Evolutionary conservation across 2,329 filamentous ascomycete species (phyloP).

Genomic region (Aureobasidium namibiae): DNA sequence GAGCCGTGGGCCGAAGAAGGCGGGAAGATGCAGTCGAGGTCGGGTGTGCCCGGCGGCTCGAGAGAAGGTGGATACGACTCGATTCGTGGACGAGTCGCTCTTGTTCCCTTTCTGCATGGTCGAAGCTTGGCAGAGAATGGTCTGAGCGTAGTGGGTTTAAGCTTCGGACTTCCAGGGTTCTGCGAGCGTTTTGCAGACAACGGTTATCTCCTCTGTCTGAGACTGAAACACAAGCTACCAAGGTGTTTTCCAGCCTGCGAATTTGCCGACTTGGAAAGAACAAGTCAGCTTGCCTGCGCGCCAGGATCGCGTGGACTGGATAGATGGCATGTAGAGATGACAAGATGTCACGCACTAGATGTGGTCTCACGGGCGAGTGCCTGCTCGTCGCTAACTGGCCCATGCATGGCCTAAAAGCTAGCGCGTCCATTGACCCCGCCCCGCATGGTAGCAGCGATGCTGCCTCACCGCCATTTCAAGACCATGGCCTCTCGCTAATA

Average conservation of each 20-base stretch:
- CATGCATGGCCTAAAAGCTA: conserved; percentile 6
- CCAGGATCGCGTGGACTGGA: background rate
- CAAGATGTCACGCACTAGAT: conserved; percentile 1
- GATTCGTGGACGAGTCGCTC: conserved; percentile 7
- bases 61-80: background rate
- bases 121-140: background rate
- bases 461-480: conserved; percentile 15
- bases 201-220: conserved; percentile 11
- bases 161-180: background rate
- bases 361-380: background rate
- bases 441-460: conserved; percentile 17
- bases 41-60: background rate
- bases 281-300: background rate
- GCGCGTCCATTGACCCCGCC: conserved; percentile 7
- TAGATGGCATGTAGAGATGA: background rate
- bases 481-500: conserved; percentile 2
- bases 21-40: conserved; percentile 1
- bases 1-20: background rate
- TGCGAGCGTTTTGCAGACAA: conserved; percentile 3
- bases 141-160: background rate
- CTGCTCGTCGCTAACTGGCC: background rate
- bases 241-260: background rate
- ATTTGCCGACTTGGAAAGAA: background rate
- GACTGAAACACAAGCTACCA: conserved; percentile 7
- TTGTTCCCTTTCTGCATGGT: conserved; percentile 2